Base-by-base conservation (phyloP, 1,139 yeast genomes). In the Debaryomyces singareniensis region DNA sequence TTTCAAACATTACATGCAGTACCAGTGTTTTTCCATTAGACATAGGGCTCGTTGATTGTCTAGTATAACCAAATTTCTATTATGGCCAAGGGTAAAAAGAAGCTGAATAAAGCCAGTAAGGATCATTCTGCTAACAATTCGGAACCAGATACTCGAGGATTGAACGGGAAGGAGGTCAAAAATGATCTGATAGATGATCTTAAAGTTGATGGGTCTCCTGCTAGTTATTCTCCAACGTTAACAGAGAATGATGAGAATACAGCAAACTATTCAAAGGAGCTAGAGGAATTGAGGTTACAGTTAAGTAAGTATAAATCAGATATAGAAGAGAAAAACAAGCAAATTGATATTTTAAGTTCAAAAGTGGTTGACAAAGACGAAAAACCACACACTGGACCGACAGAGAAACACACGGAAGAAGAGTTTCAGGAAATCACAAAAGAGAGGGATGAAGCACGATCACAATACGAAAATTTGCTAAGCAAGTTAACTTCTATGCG, bases 401-500 rank as follows among this genome's bases (percentile, higher is more conserved):
- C 18, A 26, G 21, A 25, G 20, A 20, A 20, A 27, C 27, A 27
- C 12, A 26, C 25, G 28, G 31, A 25, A 13, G 24, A 23, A 13
- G 33, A 29, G n/a, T 24, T 27, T 5, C 29, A 31, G 28, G 23
- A 39, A 16, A 45, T 50, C 3, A 53, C 51, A 31, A 30, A 40
- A 15, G 93, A 85, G 40, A 68, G 85, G 30, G 85, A 78, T 36
- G 74, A 76, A 22, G 68, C 75, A 16, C 82, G 83, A 42, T 68
- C 71, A 6, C 83, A 82, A 37, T 86, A 89, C 50, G 85, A 86
- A 40, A 67, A 71, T n/a, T 60, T 91, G 13, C 59, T 87, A 35
- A 80, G 78, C 39, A 74, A 84, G 49, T 63, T 91, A 20, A 75
- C 94, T 2, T 76, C 84, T 2, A 86, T 91, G 84, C 86, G 84